Evolutionary conservation across 2,329 filamentous ascomycete species (phyloP).

Genomic region (Huntiella abstrusa): DNA sequence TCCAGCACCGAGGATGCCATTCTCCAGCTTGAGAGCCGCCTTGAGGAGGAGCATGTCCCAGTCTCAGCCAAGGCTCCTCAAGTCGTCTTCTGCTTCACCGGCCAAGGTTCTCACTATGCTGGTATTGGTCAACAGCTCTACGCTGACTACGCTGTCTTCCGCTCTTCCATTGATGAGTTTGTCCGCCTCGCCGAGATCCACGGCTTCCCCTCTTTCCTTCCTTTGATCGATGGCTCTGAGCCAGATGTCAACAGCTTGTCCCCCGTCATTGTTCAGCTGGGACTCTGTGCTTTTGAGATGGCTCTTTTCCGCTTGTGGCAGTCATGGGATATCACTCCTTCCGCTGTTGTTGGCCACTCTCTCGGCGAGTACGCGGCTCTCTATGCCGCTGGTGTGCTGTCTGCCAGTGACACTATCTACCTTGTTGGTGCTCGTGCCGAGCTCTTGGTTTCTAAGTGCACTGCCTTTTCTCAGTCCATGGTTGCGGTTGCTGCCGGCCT

Average conservation of each 20-base stretch:
- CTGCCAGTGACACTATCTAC: constrained; percentile 51
- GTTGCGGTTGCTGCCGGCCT: constrained; percentile 28
- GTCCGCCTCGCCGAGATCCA: constrained; percentile 31
- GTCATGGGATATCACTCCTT: constrained; percentile 36
- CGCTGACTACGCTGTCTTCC: constrained; percentile 27
- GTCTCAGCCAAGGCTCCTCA: constrained; percentile 24
- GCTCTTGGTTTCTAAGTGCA: constrained; percentile 46
- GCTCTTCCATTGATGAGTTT: constrained; percentile 36
- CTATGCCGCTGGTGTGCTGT: constrained; percentile 50
- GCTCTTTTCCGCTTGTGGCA: constrained; percentile 35
- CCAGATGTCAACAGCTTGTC: constrained; percentile 27
- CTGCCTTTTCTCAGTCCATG: constrained; percentile 44
- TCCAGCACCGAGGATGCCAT: constrained; percentile 24
- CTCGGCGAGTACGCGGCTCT: constrained; percentile 59
- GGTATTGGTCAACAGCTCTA: constrained; percentile 33
- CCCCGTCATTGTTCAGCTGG: constrained; percentile 34
- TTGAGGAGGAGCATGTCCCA: constrained; percentile 34
- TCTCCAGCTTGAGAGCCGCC: constrained; percentile 30
- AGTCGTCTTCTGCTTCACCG: constrained; percentile 35
- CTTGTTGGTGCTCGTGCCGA: constrained; percentile 50
- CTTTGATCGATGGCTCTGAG: constrained; percentile 23
- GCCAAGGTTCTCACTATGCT: constrained; percentile 36
- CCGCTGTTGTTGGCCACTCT: constrained; percentile 40
- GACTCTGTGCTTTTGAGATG: constrained; percentile 36
- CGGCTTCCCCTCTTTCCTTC: constrained; percentile 36